Conservation (phyloP, 768 basidiomycete genomes). For the Kwoniella sp. region DNA sequence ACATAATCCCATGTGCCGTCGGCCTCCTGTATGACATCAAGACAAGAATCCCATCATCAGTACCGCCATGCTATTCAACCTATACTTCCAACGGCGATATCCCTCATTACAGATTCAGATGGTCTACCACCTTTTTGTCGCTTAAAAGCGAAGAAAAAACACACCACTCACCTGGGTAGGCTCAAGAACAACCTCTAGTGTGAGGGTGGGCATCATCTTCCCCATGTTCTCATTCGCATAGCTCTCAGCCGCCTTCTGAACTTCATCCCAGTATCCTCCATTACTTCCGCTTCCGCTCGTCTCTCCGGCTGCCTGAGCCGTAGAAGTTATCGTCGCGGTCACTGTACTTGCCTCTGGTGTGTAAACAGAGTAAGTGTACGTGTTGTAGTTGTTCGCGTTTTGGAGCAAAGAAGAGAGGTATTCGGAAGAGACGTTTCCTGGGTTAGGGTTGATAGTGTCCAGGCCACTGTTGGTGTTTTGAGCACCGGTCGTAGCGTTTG, state of each 20-base stretch:
- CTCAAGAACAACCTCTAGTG: constrained; percentile 48
- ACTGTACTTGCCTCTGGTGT: constrained; percentile 18
- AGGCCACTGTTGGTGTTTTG: constrained; percentile 25
- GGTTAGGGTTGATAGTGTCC: constrained; percentile 29
- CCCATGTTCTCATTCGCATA: constrained; percentile 38
- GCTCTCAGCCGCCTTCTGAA: constrained; percentile 36
- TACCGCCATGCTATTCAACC: background rate
- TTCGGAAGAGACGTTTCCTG: constrained; percentile 23
- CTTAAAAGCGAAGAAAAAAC: too few species aligned
- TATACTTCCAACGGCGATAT: too few species aligned
- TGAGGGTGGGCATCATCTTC: constrained; percentile 48
- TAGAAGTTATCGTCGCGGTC: constrained; percentile 5
- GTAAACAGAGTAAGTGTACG: constrained; percentile 48
- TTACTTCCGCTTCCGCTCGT: constrained; percentile 8
- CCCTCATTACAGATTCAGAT: too few species aligned
- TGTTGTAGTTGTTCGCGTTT: constrained; percentile 35
- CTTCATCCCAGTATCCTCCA: constrained; percentile 23
- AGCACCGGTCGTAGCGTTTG: constrained; percentile 20
- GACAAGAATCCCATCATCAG: background rate
- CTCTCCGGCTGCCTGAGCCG: constrained; percentile 20
- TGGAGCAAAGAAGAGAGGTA: constrained; percentile 36
- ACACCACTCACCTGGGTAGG: constrained; percentile 52
- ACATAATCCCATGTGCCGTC: constrained; percentile 56
- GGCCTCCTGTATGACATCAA: constrained; percentile 39
- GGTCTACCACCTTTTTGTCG: too few species aligned